Evolutionary conservation across 2,329 filamentous ascomycete genomes (phyloP).

Genomic region (Neofusicoccum umdonicola): DNA sequence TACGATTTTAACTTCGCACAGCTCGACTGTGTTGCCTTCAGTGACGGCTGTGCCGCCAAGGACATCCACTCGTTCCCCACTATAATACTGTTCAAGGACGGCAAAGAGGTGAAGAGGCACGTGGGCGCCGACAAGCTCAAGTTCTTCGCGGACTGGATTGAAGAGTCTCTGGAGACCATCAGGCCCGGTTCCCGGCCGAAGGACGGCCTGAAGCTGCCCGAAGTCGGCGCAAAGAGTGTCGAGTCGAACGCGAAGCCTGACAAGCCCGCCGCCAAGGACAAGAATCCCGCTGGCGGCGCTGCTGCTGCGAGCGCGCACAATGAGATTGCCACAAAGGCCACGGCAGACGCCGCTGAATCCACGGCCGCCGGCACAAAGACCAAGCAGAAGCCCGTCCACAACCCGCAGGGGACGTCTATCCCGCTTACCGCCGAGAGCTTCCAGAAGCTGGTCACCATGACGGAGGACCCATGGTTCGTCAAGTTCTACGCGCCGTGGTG

Average conservation of each 20-base stretch:
- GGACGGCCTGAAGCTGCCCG: slow-evolving; percentile 65
- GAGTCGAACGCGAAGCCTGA: slow-evolving; percentile 38
- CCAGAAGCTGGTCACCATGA: slow-evolving; percentile 78
- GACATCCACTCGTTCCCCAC: slow-evolving; percentile 71
- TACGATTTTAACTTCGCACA: slow-evolving; percentile 88
- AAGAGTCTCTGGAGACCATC: slow-evolving; percentile 71
- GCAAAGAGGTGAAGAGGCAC: slow-evolving; percentile 62
- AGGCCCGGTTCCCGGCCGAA: slow-evolving; percentile 77
- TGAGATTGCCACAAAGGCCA: slow-evolving; percentile 22
- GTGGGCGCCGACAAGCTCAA: slow-evolving; percentile 67
- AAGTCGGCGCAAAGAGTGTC: slow-evolving; percentile 60
- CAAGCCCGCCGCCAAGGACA: slow-evolving; percentile 37
- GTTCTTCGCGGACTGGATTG: slow-evolving; percentile 67
- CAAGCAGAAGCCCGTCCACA: slow-evolving; percentile 54
- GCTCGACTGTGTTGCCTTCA: slow-evolving; percentile 81
- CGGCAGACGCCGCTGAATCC: slow-evolving; percentile 27
- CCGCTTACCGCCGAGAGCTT: slow-evolving; percentile 81
- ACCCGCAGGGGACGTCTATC: slow-evolving; percentile 72
- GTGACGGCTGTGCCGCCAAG: slow-evolving; percentile 70
- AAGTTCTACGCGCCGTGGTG: slow-evolving; percentile 99
- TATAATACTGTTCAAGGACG: slow-evolving; percentile 77
- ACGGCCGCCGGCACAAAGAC: slow-evolving; percentile 45
- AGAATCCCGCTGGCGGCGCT: slow-evolving; percentile 31
- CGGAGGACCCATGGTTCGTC: slow-evolving; percentile 93
- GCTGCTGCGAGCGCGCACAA: slow-evolving; percentile 29